Evolutionary conservation across 768 basidiomycete species (phyloP).

Genomic region (Xerocomellus chrysenteron): DNA sequence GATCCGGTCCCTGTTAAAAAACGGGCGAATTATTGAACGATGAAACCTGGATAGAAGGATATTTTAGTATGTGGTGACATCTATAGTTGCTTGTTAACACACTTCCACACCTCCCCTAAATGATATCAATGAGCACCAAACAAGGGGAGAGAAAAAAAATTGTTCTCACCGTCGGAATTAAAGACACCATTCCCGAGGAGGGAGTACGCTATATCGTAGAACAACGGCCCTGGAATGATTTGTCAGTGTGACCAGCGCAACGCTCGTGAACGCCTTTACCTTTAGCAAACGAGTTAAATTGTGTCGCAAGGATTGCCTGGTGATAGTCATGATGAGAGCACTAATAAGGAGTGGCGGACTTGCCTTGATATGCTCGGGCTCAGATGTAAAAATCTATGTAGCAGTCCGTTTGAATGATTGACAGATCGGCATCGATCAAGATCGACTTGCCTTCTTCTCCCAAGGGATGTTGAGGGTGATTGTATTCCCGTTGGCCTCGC

Average conservation of each 20-base stretch:
- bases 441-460: constrained; percentile 35
- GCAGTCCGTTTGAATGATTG: not conserved
- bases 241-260: constrained; percentile 20
- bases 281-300: constrained; percentile 42
- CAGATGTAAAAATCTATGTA: constrained; percentile 41
- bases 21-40: constrained; percentile 49
- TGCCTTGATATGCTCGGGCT: constrained; percentile 48
- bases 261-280: constrained; percentile 15
- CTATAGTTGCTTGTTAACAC: not conserved
- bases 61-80: not conserved
- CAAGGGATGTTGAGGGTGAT: constrained; percentile 37
- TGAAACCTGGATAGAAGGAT: not conserved
- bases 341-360: not conserved
- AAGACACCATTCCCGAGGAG: constrained; percentile 57
- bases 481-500: constrained; percentile 31
- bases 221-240: constrained; percentile 7
- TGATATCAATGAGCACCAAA: not conserved
- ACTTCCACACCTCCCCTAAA: constrained; percentile 58
- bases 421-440: not conserved
- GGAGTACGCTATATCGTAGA: constrained; percentile 10
- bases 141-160: not conserved
- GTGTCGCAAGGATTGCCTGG: constrained; percentile 42
- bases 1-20: constrained; percentile 55
- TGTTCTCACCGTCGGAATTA: constrained; percentile 47
- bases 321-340: not conserved